Conservation (phyloP, 2,329 filamentous ascomycete genomes). For the Alternaria sp. region DNA sequence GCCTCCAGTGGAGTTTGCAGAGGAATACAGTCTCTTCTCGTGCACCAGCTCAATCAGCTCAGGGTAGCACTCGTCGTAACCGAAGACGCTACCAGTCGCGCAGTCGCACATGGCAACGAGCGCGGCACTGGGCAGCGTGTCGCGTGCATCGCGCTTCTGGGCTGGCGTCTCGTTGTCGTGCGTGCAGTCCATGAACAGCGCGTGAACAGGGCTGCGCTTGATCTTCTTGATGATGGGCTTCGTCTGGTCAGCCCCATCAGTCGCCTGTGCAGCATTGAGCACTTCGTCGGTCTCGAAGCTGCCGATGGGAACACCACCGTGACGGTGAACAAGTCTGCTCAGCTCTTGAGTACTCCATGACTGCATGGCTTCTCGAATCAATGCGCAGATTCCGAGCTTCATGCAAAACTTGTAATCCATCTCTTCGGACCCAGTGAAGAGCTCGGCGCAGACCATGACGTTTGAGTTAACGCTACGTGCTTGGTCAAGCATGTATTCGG, state of each 20-base stretch:
- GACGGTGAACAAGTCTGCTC: constrained; percentile 88
- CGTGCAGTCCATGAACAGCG: constrained; percentile 98
- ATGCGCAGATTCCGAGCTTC: constrained; percentile 83
- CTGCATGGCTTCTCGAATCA: constrained; percentile 98
- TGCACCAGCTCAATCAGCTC: constrained; percentile 90
- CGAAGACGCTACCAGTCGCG: constrained; percentile 94
- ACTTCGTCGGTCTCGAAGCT: constrained; percentile 96
- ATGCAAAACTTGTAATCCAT: constrained; percentile 97
- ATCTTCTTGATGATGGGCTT: constrained; percentile 72
- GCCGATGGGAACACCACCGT: constrained; percentile 92
- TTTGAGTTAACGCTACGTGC: constrained; percentile 88
- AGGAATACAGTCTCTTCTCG: constrained; percentile 83
- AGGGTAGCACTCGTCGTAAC: constrained; percentile 96
- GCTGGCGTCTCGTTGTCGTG: constrained; percentile 97
- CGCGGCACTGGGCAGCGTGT: constrained; percentile 92
- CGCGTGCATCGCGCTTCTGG: constrained; percentile 91
- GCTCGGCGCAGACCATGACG: constrained; percentile 89
- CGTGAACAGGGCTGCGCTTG: constrained; percentile 86
- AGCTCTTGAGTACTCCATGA: constrained; percentile 94
- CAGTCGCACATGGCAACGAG: constrained; percentile 96
- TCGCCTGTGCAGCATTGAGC: constrained; percentile 62
- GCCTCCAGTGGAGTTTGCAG: constrained; percentile 69
- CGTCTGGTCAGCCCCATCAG: constrained; percentile 29
- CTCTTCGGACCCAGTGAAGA: constrained; percentile 94
- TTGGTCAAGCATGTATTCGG: constrained; percentile 92